phyloP scores from a whole-genome alignment of 768 basidiomycete species.

The Chiua virens region DNA sequence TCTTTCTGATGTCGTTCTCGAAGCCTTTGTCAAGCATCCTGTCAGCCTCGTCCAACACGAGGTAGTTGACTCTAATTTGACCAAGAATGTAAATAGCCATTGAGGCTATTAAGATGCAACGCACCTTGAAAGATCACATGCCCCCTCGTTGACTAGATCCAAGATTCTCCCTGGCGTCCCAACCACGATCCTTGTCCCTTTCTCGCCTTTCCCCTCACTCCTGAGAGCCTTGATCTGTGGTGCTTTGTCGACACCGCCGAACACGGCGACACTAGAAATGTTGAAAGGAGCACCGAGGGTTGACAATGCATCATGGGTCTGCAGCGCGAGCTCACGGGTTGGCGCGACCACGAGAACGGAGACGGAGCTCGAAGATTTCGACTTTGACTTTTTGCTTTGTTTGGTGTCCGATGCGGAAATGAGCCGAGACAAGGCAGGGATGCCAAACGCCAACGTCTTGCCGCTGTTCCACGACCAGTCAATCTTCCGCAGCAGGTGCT shows the following conservation, averaged over 20 bases:
- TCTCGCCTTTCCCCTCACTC: constrained; percentile 49
- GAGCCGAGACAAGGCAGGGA: constrained; percentile 80
- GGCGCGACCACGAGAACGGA: constrained; percentile 86
- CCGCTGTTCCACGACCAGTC: constrained; percentile 51
- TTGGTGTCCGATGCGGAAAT: constrained; percentile 35
- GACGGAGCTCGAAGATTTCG: constrained; percentile 35
- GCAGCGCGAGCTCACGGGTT: constrained; percentile 93
- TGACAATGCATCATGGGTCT: constrained; percentile 84
- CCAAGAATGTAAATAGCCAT: not conserved
- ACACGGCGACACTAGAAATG: constrained; percentile 83
- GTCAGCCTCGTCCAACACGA: constrained; percentile 97
- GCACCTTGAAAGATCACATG: constrained; percentile 75
- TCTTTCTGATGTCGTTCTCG: constrained; percentile 93
- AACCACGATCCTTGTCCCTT: constrained; percentile 75
- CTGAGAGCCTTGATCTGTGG: constrained; percentile 72
- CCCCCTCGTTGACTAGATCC: constrained; percentile 88
- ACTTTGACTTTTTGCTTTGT: constrained; percentile 29
- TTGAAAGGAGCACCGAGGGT: constrained; percentile 72
- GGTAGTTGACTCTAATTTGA: constrained; percentile 69
- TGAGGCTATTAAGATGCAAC: constrained; percentile 26
- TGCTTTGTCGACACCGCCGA: constrained; percentile 92
- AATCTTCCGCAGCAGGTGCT: not conserved
- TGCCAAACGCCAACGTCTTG: constrained; percentile 94
- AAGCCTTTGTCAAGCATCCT: constrained; percentile 98
- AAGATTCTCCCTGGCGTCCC: constrained; percentile 94